Evolutionary conservation across 768 basidiomycete species (phyloP).

Genomic region (Lenzites betulinus): DNA sequence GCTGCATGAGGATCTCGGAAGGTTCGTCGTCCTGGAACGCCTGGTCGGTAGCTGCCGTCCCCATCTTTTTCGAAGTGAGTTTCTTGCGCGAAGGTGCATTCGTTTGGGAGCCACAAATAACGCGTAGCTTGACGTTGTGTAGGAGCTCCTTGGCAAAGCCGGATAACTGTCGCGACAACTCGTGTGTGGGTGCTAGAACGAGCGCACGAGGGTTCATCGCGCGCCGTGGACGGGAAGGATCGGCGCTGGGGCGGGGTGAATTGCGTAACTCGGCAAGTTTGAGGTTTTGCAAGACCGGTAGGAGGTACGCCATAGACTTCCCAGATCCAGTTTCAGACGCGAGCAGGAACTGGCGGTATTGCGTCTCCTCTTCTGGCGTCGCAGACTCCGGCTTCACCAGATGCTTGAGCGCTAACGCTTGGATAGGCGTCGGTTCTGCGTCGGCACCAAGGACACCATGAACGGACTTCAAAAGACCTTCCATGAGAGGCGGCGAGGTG

Average conservation of each 20-base stretch:
- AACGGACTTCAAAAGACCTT: conserved; percentile 61
- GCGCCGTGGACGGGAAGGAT: conserved; percentile 18
- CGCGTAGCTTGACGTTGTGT: conserved; percentile 76
- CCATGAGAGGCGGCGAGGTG: conserved; percentile 67
- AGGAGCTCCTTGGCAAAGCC: conserved; percentile 71
- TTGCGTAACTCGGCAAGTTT: conserved; percentile 59
- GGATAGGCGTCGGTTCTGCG: conserved; percentile 75
- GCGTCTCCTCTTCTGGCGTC: conserved; percentile 37
- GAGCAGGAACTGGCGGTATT: conserved; percentile 57
- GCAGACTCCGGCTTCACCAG: conserved; percentile 41
- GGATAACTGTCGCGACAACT: conserved; percentile 81
- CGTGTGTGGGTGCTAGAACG: conserved; percentile 87
- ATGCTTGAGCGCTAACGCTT: conserved; percentile 70
- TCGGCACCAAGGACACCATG: conserved; percentile 56
- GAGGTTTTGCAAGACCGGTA: conserved; percentile 79
- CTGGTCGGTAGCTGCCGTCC: conserved; percentile 39
- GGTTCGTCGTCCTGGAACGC: too few species aligned
- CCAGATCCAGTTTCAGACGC: conserved; percentile 92
- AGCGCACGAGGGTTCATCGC: conserved; percentile 71
- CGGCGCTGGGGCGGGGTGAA: conserved; percentile 1
- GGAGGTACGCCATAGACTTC: conserved; percentile 87
- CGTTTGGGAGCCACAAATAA: conserved; percentile 66
- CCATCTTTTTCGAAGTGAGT: conserved; percentile 26
- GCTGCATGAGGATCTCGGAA: conserved; percentile 28
- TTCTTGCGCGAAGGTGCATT: conserved; percentile 41